Evolutionary conservation across 2,329 filamentous ascomycete species (phyloP), one percentile per base, ranked within the genome.

Genomic region (Sphaerulina vaccinii): DNA sequence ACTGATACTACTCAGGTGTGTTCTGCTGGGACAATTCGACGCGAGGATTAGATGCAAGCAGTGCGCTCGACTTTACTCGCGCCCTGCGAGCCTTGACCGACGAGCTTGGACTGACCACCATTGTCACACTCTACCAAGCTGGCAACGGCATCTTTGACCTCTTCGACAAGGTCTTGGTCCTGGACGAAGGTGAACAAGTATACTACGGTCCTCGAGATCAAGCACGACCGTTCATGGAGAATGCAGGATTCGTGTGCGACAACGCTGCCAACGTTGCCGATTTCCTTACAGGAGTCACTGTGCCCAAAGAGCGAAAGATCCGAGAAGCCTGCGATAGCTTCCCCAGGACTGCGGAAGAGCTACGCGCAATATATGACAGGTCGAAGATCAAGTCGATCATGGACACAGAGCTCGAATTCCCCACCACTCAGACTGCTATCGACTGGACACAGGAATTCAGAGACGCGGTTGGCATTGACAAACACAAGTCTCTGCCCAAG

Each of bases 21-120:
- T 80, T 78, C 43, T 85, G 80, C 65, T 86, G 83, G 83, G 84
- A 87, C 54, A 86, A 87, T 65, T 79, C 75, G 6, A 87, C 84
- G 0, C 71, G 83, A 51, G 84, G 84, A 45, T 71, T 87, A 1
- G 84, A 87, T 62, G 83, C 83, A 0, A 83, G 79, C 60, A 85
- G 80, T 3, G 84, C 83, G 1, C 70, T 85, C 1, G 65, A 69
- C 41, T 68, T 65, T 42, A 61, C 78, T 22, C 82, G 81, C 60
- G 78, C 80, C 1, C 68, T 87, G n/a, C 74, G 84, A 6, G 78
- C 80, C 4, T 73, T 86, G 76, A 86, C 84, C 0, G 82, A 87
- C 54, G 75, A 83, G 1, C 70, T 81, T 3, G 80, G 81, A 0
- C 70, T 85, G 3, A 72, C 81, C 0, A 79, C 81, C 0, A 80